These are phyloP conservation scores for Elsinoe perseae DNA, from an alignment of 2,329 filamentous ascomycete genomes.

Conservation along the genomic window DNA sequence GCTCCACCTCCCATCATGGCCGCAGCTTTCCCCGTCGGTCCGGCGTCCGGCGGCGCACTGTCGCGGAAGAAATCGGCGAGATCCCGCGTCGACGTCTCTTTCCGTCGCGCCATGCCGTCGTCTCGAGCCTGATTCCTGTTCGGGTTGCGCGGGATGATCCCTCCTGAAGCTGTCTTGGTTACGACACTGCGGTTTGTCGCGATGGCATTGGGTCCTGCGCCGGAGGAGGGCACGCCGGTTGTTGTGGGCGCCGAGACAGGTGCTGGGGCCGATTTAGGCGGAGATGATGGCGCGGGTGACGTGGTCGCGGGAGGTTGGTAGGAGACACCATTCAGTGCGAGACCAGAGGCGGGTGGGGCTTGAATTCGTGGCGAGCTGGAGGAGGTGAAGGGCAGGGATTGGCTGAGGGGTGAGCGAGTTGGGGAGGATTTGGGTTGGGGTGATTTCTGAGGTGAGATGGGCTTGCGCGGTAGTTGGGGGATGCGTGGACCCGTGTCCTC, in stretches of 20 bases:
- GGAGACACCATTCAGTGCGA: conserved; percentile 12
- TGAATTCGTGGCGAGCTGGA: background rate
- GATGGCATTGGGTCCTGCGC: conserved; percentile 20
- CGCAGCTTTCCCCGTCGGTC: conserved; percentile 18
- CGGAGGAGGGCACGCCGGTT: conserved; percentile 17
- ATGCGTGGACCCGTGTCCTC: background rate
- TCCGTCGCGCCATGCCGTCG: conserved; percentile 21
- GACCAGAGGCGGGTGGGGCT: conserved; percentile 3
- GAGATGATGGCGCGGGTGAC: background rate
- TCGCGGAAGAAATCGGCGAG: conserved; percentile 38
- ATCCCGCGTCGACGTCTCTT: conserved; percentile 31
- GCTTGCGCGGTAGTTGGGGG: conserved; percentile 10
- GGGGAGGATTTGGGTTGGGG: background rate
- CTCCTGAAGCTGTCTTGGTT: conserved; percentile 14
- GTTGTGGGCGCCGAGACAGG: conserved; percentile 16
- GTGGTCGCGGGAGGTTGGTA: conserved; percentile 4
- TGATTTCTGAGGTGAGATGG: background rate
- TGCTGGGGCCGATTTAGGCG: conserved; percentile 16
- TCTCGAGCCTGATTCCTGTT: conserved; percentile 20
- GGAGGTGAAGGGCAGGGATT: background rate
- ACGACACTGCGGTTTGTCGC: conserved; percentile 19
- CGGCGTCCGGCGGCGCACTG: conserved; percentile 30
- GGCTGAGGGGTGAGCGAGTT: background rate
- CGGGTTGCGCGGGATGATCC: conserved; percentile 17
- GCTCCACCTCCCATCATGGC: conserved; percentile 20